Base-by-base conservation (phyloP, 2,329 filamentous ascomycete species). In the Torrubiellomyces zombiae region DNA sequence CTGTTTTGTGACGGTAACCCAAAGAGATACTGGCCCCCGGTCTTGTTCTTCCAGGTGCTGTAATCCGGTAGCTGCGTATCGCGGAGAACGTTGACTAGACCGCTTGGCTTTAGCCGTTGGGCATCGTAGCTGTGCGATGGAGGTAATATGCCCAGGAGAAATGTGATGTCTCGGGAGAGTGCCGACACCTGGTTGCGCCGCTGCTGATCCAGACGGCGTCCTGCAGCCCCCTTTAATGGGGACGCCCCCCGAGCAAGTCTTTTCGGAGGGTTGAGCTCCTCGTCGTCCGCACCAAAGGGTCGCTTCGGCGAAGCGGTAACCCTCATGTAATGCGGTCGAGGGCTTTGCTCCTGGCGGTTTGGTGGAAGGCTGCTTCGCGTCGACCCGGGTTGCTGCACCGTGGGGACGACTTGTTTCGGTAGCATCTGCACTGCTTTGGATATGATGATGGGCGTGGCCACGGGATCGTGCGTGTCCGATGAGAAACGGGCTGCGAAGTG, bases 211-310 rank as follows among this genome's bases (percentile, higher is more conserved):
- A 91, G 61, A 18, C 85, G 75, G 28, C 85, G 75, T 14, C 82
- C 81, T 18, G 86, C 82, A 2, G 81, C 80, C 9, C 82, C 82
- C 47, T 95, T 98, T 18, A 95, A 63, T 0, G 91, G 89, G 5
- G 86, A 95, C 28, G 80, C 83, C n/a, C 77, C 85, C 21, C 91
- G 73, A 24, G 75, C 68, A 25, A 94, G 65, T 48, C 95, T 94
- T 38, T 85, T 79, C 1, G 83, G 81, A 12, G 79, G 75, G 36
- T 71, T 71, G 18, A 63, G 55, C 32, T 75, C 74, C 18, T 81
- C 75, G 20, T 93, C 83, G 30, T 85, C 79, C 8, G 47, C 36
- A 3, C 63, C 67, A 19, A 72, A 64, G 0, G 74, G 63, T 21
- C 75, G 60, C 44, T 72, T 73, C 2, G 67, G 67, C 3, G 67